Conservation (phyloP, 306 rosid genomes). For the Erythrophleum fordii region DNA sequence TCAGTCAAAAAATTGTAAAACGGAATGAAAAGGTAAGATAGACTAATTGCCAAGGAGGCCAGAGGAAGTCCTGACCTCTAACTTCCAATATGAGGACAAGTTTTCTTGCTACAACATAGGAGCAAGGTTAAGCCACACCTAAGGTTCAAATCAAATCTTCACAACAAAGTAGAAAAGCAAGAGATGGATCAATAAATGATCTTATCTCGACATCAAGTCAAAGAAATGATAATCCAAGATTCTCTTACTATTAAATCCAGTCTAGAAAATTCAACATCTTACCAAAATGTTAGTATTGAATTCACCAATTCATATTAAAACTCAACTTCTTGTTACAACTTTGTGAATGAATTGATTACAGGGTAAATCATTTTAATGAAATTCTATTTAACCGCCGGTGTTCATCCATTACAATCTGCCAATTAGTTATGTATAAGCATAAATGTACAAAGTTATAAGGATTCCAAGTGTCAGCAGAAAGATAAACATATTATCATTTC, state of each 20-base stretch:
- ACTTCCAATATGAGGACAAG: slow-evolving; percentile 9
- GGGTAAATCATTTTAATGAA: slow-evolving; percentile 76
- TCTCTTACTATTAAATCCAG: not conserved
- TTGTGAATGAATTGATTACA: slow-evolving; percentile 83
- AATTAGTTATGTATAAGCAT: slow-evolving; percentile 22
- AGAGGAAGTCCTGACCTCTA: not conserved
- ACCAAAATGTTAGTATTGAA: slow-evolving; percentile 78
- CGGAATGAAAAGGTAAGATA: not conserved
- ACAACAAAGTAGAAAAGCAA: not conserved
- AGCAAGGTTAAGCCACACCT: slow-evolving; percentile 3
- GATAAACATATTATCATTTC: not conserved
- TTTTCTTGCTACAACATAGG: slow-evolving; percentile 1
- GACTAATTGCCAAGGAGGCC: not conserved
- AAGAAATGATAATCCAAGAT: slow-evolving; percentile 18
- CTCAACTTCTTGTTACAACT: slow-evolving; percentile 81
- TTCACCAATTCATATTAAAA: slow-evolving; percentile 82
- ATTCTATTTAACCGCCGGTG: slow-evolving; percentile 80
- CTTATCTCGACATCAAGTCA: slow-evolving; percentile 5
- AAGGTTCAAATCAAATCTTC: slow-evolving; percentile 3
- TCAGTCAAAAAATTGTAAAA: not conserved
- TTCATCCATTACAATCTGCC: slow-evolving; percentile 93
- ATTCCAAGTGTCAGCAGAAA: slow-evolving; percentile 27
- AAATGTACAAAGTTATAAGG: slow-evolving; percentile 22
- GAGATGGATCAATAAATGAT: not conserved
- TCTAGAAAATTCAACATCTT: slow-evolving; percentile 42